A percentile compares a stretch with the other conserved stretches of the same genome.
phyloP scores from a whole-genome alignment of 768 basidiomycete species.

The Scleroderma citrinum region DNA sequence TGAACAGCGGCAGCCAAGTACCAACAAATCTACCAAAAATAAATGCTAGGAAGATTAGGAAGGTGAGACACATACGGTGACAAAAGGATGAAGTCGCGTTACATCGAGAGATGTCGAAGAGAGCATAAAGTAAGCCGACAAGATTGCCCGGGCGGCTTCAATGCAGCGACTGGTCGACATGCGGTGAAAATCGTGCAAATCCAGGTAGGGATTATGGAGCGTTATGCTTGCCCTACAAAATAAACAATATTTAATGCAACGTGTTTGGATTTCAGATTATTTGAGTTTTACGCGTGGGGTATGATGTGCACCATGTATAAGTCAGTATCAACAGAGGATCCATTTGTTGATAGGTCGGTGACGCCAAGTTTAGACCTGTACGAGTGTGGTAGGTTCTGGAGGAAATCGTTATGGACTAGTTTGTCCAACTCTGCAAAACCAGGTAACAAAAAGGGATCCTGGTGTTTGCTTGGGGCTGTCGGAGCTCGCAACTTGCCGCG shows the following conservation, averaged over 20 bases:
- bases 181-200: slow-evolving; percentile 61
- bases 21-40: slow-evolving; percentile 68
- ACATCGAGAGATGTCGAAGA: slow-evolving; percentile 82
- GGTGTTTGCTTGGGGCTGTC: slow-evolving; percentile 62
- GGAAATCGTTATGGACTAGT: slow-evolving; percentile 60
- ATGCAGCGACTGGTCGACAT: slow-evolving; percentile 67
- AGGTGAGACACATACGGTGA: slow-evolving; percentile 48
- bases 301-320: slow-evolving; percentile 83
- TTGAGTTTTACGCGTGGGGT: slow-evolving; percentile 69
- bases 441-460: slow-evolving; percentile 62
- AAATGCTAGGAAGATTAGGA: slow-evolving; percentile 5
- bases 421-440: slow-evolving; percentile 69
- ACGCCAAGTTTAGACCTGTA: slow-evolving; percentile 61
- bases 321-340: slow-evolving; percentile 66
- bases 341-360: slow-evolving; percentile 50
- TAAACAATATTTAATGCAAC: slow-evolving; percentile 9
- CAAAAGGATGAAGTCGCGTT: slow-evolving; percentile 74
- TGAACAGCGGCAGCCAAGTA: slow-evolving; percentile 86
- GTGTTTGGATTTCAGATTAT: slow-evolving; percentile 2
- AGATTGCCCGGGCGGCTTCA: slow-evolving; percentile 66
- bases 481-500: slow-evolving; percentile 63
- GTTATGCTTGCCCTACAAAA: slow-evolving; percentile 72
- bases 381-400: slow-evolving; percentile 62
- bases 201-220: slow-evolving; percentile 77
- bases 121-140: slow-evolving; percentile 69